Evolutionary conservation across 176 grass and related monocot genomes (phyloP).

Genomic region (Musa troglodytarum): DNA sequence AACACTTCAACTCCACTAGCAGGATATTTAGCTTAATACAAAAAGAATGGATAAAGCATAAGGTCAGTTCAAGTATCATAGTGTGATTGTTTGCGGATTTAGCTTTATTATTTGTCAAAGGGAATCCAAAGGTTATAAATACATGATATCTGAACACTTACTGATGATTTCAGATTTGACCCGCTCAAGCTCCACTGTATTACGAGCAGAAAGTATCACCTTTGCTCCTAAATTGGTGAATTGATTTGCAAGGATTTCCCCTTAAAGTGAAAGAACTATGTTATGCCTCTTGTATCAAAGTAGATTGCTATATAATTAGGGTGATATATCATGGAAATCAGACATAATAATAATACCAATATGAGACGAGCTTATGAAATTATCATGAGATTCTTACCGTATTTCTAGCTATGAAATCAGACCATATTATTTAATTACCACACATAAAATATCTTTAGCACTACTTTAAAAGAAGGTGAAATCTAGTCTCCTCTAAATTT

Average conservation of each 20-base stretch:
- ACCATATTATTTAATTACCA: neutral
- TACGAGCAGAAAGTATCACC: conserved; percentile 84
- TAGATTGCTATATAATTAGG: neutral
- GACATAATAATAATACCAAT: neutral
- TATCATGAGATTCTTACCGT: neutral
- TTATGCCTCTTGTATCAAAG: neutral
- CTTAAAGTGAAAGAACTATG: conserved; percentile 36
- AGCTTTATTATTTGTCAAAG: neutral
- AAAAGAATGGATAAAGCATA: neutral
- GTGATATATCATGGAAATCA: neutral
- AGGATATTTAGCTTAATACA: conserved; percentile 50
- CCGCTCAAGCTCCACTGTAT: conserved; percentile 58
- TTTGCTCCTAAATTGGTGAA: conserved; percentile 89
- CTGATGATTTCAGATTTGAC: conserved; percentile 64
- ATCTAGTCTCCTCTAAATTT: too few species aligned
- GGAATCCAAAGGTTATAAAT: neutral
- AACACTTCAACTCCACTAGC: conserved; percentile 64
- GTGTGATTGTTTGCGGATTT: neutral
- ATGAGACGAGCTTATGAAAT: neutral
- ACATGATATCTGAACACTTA: conserved; percentile 34
- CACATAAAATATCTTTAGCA: neutral
- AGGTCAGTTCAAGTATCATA: neutral
- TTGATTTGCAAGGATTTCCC: conserved; percentile 70
- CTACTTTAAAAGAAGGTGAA: neutral
- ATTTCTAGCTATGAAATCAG: neutral